Conservation (phyloP, 768 basidiomycete genomes). For the Suillus subluteus region DNA sequence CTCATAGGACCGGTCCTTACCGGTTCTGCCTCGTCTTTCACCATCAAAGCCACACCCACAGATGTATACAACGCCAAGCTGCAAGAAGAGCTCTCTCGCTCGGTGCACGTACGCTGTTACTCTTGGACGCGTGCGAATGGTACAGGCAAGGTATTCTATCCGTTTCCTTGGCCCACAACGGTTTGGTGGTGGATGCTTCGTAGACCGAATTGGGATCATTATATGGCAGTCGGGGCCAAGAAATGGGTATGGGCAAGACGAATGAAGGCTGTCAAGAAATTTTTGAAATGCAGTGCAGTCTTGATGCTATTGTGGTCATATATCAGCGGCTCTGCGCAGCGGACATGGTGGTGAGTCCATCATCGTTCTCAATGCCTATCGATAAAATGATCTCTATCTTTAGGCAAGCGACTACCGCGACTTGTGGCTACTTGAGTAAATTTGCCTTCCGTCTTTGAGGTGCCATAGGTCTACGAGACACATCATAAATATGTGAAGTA, state of each 20-base stretch:
- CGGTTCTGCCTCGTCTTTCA: neutral
- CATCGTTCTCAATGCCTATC: neutral
- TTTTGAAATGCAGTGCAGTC: slow-evolving; percentile 12
- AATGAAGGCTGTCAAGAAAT: slow-evolving; percentile 9
- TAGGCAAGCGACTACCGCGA: neutral
- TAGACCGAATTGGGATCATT: slow-evolving; percentile 1
- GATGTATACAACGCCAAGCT: neutral
- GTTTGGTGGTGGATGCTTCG: neutral
- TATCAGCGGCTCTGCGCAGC: slow-evolving; percentile 8
- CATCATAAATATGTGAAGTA: neutral
- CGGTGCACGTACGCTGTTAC: neutral
- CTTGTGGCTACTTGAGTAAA: neutral
- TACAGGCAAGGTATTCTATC: neutral
- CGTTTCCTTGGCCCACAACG: neutral
- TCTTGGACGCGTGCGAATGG: neutral
- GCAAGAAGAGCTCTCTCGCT: neutral
- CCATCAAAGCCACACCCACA: neutral
- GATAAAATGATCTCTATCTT: neutral
- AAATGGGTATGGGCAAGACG: slow-evolving; percentile 29
- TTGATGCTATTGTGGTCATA: slow-evolving; percentile 14
- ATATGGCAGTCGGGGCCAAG: neutral
- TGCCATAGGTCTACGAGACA: neutral
- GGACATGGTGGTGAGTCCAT: neutral
- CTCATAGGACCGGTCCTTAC: neutral
- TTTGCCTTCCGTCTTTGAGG: neutral